phyloP scores from a whole-genome alignment of 768 basidiomycete genomes.

The Psilocybe cyanescens region DNA sequence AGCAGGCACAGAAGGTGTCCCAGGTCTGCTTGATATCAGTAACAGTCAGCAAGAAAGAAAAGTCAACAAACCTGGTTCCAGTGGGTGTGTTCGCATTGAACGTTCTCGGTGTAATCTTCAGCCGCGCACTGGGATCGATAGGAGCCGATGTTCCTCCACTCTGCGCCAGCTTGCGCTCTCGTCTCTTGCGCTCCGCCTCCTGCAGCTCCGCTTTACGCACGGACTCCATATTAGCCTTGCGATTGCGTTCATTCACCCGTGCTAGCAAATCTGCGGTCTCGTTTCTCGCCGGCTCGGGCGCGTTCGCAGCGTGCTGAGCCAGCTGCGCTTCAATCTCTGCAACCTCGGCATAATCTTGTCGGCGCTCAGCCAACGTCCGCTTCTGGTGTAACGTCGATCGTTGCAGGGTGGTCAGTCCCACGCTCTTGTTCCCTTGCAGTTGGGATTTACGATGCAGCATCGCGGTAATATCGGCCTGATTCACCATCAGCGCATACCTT shows the following conservation, averaged over 20 bases:
- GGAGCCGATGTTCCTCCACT: conserved; percentile 42
- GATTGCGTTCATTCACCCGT: conserved; percentile 88
- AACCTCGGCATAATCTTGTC: conserved; percentile 71
- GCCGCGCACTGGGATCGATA: conserved; percentile 65
- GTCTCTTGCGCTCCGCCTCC: conserved; percentile 70
- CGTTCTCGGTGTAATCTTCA: conserved; percentile 65
- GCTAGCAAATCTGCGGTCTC: conserved; percentile 59
- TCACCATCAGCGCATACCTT: neutral
- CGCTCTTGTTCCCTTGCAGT: conserved; percentile 33
- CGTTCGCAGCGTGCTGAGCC: conserved; percentile 35
- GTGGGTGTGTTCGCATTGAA: conserved; percentile 52
- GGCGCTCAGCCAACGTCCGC: conserved; percentile 73
- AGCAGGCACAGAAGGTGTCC: conserved; percentile 45
- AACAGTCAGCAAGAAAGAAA: conserved; percentile 6
- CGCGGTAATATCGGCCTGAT: conserved; percentile 79
- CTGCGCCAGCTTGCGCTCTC: conserved; percentile 60
- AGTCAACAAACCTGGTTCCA: conserved; percentile 60
- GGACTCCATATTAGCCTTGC: conserved; percentile 80
- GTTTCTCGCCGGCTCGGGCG: conserved; percentile 19
- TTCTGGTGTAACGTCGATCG: conserved; percentile 70
- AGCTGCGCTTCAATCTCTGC: conserved; percentile 66
- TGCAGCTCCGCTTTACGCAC: conserved; percentile 76
- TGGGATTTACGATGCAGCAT: conserved; percentile 73
- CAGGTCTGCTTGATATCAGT: conserved; percentile 36
- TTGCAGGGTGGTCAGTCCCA: conserved; percentile 53